Percentiles rank a stretch among this genome's conserved stretches.
These are phyloP conservation scores for Combretum micranthum DNA, from an alignment of 345 rosid species.

Conservation along the genomic window DNA sequence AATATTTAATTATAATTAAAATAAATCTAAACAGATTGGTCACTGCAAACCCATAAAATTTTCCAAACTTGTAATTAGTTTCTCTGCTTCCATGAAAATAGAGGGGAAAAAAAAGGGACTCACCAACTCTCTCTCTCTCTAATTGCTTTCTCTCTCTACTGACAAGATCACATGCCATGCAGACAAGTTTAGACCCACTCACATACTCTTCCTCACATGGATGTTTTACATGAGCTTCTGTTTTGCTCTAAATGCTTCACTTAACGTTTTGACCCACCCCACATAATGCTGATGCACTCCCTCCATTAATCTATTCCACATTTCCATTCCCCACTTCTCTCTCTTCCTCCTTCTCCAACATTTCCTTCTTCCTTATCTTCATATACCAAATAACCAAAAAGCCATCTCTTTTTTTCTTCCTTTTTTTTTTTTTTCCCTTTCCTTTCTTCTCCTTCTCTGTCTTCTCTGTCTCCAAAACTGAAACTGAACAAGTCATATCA, in stretches of 20 bases:
- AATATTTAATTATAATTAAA: too few relatives aligned
- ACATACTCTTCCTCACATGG: conserved; percentile 54
- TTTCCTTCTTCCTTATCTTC: neutral
- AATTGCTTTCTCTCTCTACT: conserved; percentile 3
- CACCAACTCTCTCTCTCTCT: conserved; percentile 1
- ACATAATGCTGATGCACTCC: conserved; percentile 8
- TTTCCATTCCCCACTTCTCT: conserved; percentile 7
- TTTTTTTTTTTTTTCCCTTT: neutral
- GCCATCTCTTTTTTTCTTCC: neutral
- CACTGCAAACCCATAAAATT: too few relatives aligned
- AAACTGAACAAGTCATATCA: conserved; percentile 19
- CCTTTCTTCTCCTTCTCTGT: conserved; percentile 2
- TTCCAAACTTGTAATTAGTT: too few relatives aligned
- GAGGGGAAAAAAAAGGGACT: too few relatives aligned
- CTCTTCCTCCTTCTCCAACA: neutral
- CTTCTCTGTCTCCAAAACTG: conserved; percentile 9
- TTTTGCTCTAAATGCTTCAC: too few relatives aligned
- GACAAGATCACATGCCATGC: conserved; percentile 61
- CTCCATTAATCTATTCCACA: neutral
- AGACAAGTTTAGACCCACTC: conserved; percentile 58
- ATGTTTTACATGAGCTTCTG: conserved; percentile 4
- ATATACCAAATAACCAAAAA: conserved; percentile 1
- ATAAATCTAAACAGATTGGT: too few relatives aligned
- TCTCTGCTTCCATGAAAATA: too few relatives aligned
- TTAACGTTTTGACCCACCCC: conserved; percentile 37